phyloP scores from a whole-genome alignment of 306 rosid species.

The Delonix regia region DNA sequence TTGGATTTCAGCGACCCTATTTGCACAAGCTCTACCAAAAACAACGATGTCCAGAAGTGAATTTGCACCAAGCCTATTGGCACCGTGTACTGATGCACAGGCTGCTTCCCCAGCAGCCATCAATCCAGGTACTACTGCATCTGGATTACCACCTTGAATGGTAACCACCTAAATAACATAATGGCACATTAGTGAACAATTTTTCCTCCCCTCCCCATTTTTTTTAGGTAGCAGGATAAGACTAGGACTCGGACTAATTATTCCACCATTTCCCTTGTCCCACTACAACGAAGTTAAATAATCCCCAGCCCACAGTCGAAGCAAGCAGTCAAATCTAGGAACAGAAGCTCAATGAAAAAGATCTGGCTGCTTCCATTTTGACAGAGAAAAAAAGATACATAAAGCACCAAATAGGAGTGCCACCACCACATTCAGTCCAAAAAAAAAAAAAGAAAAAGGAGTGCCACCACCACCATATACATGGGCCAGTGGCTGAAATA shows the following conservation, averaged over 20 bases:
- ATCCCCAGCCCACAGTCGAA: not conserved
- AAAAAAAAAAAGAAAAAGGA: too few relatives aligned
- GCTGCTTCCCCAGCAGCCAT: constrained; percentile 97
- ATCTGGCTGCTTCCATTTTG: not conserved
- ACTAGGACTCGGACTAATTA: not conserved
- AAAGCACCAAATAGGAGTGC: not conserved
- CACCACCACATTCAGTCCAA: too few relatives aligned
- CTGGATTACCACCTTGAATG: constrained; percentile 72
- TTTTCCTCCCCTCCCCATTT: not conserved
- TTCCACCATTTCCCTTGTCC: not conserved
- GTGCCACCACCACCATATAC: not conserved
- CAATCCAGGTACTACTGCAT: constrained; percentile 71
- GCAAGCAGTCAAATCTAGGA: constrained; percentile 14
- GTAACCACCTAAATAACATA: constrained; percentile 65
- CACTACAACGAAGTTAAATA: not conserved
- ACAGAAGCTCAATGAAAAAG: not conserved
- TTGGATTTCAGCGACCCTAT: constrained; percentile 81
- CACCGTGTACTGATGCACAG: constrained; percentile 94
- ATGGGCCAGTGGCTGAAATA: not conserved
- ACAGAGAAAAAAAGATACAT: too few relatives aligned
- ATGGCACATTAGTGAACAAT: not conserved
- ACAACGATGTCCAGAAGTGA: constrained; percentile 93
- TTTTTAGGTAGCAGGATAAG: constrained; percentile 6
- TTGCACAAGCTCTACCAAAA: constrained; percentile 93
- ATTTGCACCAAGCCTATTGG: constrained; percentile 95